Evolutionary conservation across 1,284 basidiomycete species (phyloP), one percentile per base, ranked within the genome.

Genomic region (Porodaedalea pini): DNA sequence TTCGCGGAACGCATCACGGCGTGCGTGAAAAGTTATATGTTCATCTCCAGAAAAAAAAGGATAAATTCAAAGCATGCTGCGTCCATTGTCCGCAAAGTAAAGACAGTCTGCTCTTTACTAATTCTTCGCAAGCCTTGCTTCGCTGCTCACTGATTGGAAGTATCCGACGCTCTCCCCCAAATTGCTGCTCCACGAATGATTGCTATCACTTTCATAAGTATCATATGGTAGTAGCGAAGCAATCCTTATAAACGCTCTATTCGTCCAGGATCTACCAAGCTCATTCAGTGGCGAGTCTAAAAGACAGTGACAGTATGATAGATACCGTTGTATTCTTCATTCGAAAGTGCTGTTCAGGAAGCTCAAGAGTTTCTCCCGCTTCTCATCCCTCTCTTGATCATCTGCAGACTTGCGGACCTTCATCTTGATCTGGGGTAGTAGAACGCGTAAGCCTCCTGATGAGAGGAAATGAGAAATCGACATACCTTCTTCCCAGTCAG

Each of bases 321-420:
- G 23, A 5, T 25, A 45, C 44, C 44, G 23, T 10, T 15, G 7
- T 10, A 51, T 10, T 7, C 2, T 10, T 59, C 78, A 77, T 44
- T 71, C 75, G 63, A 67, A 80, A 0, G 81, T 72, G 48, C 81
- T 78, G 62, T 83, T 83, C 61, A 83, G 63, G 61, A 82, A 83
- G 61, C 75, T 70, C 19, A 83, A 61, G 49, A 83, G 65, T 63
- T 78, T 71, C 67, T 76, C 66, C 44, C 81, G 72, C 57, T 82
- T 83, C 31, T 72, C 75, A 62, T 83, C 81, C 62, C 79, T 70
- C 64, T 80, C 79, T 49, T 77, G 66, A 59, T 83, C 81, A 25
- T 69, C 76, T 39, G 76, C 77, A 49, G 80, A 78, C 63, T 79
- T 82, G 70, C 78, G 80, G 2, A 83, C 77, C 64, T 81, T 83